Conservation (phyloP, 371 early-diverging fungal species). For the Zychaea mexicana region DNA sequence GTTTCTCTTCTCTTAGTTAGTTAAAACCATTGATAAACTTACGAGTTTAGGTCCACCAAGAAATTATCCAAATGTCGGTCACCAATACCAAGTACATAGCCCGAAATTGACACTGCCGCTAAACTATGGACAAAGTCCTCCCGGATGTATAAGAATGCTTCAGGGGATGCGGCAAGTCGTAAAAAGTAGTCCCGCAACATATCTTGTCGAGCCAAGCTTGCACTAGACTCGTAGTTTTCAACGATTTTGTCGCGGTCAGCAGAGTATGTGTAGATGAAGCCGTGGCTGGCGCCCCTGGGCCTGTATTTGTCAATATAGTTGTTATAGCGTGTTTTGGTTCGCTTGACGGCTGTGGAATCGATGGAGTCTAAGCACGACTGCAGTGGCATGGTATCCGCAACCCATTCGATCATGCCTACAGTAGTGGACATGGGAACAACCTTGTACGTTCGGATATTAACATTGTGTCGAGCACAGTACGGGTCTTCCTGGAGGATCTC, state of each 20-base stretch:
- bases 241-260: slow-evolving; percentile 49
- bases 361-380: slow-evolving; percentile 49
- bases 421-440: slow-evolving; percentile 69
- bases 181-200: slow-evolving; percentile 50
- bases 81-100: slow-evolving; percentile 73
- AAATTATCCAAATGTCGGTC: slow-evolving; percentile 77
- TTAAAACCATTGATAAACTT: neutral
- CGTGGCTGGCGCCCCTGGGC: neutral
- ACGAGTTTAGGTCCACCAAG: slow-evolving; percentile 61
- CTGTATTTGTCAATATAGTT: slow-evolving; percentile 20
- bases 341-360: slow-evolving; percentile 15
- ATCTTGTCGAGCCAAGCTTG: slow-evolving; percentile 31
- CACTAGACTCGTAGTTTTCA: slow-evolving; percentile 38
- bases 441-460: slow-evolving; percentile 63
- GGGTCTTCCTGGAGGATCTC: slow-evolving; percentile 58
- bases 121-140: slow-evolving; percentile 62
- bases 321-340: slow-evolving; percentile 27
- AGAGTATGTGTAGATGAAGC: slow-evolving; percentile 53
- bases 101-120: slow-evolving; percentile 61
- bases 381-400: slow-evolving; percentile 47
- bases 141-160: slow-evolving; percentile 64
- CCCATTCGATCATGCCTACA: slow-evolving; percentile 75
- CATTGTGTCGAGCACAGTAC: slow-evolving; percentile 49
- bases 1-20: no score
- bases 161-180: slow-evolving; percentile 62